These are phyloP conservation scores for Nakataea oryzae DNA, from an alignment of 2,329 filamentous ascomycete genomes.

Conservation along the genomic window DNA sequence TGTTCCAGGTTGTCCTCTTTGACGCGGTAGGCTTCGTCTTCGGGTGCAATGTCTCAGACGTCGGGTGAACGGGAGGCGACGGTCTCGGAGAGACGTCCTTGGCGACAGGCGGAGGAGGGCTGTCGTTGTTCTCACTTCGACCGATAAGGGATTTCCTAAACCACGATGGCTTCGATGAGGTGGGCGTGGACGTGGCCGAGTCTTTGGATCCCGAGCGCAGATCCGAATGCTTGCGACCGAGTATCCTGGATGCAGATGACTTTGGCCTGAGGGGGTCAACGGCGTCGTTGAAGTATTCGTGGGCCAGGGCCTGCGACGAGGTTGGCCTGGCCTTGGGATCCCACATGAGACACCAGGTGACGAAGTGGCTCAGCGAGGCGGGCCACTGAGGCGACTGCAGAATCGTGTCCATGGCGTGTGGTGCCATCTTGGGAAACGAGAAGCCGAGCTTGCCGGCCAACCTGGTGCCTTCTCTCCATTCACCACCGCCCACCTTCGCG, in stretches of 20 bases:
- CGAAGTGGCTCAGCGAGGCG: conserved; percentile 74
- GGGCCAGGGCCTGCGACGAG: conserved; percentile 83
- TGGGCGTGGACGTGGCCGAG: conserved; percentile 39
- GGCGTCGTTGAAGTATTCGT: conserved; percentile 90
- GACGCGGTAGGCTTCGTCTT: conserved; percentile 43
- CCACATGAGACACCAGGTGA: conserved; percentile 99
- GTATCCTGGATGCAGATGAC: conserved; percentile 71
- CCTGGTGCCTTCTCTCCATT: conserved; percentile 91
- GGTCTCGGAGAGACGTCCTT: conserved; percentile 39
- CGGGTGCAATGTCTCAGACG: conserved; percentile 28
- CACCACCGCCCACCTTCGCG: conserved; percentile 78
- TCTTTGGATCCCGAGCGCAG: conserved; percentile 61
- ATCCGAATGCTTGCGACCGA: conserved; percentile 86
- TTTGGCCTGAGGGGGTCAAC: conserved; percentile 88
- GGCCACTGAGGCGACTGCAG: conserved; percentile 89
- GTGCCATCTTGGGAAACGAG: conserved; percentile 98
- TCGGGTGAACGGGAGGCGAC: conserved; percentile 26
- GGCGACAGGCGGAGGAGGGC: conserved; percentile 33
- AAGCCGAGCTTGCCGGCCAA: conserved; percentile 94
- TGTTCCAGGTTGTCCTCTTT: conserved; percentile 92
- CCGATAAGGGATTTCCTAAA: conserved; percentile 91
- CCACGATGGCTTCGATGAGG: conserved; percentile 84
- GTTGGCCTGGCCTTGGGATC: conserved; percentile 88
- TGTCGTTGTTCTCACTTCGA: conserved; percentile 54
- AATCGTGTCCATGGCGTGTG: conserved; percentile 91